A percentile compares a stretch with the other conserved stretches of the same genome.
Evolutionary conservation across 2,329 filamentous ascomycete genomes (phyloP).

Genomic region (Parafenestella ontariensis): DNA sequence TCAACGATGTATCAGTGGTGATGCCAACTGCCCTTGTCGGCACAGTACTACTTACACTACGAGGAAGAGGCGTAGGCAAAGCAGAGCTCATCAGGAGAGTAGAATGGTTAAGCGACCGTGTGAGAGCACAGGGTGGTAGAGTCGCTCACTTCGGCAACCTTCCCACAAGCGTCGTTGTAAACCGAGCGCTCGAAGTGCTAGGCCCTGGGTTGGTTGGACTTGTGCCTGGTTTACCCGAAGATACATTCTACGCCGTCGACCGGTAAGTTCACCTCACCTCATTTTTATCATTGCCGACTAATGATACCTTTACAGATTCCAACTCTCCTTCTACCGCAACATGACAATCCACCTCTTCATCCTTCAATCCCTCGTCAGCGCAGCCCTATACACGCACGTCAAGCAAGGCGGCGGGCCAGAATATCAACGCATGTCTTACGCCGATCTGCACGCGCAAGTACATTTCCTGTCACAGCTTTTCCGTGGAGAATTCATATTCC

Average conservation of each 20-base stretch:
- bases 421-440: conserved; percentile 78
- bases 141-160: conserved; percentile 91
- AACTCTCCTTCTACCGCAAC: conserved; percentile 97
- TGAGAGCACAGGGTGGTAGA: conserved; percentile 84
- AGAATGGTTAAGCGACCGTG: conserved; percentile 85
- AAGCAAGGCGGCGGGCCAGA: conserved; percentile 88
- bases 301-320: conserved; percentile 65
- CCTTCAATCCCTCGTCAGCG: conserved; percentile 87
- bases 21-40: conserved; percentile 98
- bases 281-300: conserved; percentile 3
- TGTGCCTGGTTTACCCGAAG: conserved; percentile 80
- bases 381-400: conserved; percentile 86
- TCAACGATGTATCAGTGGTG: conserved; percentile 94
- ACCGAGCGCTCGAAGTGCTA: conserved; percentile 88
- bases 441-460: conserved; percentile 78
- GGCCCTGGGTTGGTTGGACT: conserved; percentile 87
- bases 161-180: conserved; percentile 80
- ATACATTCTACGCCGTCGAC: conserved; percentile 93
- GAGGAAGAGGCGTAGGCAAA: conserved; percentile 90
- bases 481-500: conserved; percentile 96
- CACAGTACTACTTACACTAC: conserved; percentile 87
- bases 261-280: conserved; percentile 50
- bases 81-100: conserved; percentile 84
- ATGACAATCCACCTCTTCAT: conserved; percentile 99
- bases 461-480: conserved; percentile 89